A percentile compares a stretch with the other conserved stretches of the same genome.
phyloP scores from a whole-genome alignment of 805 yeast species.

The Zygosaccharomyces lentus region DNA sequence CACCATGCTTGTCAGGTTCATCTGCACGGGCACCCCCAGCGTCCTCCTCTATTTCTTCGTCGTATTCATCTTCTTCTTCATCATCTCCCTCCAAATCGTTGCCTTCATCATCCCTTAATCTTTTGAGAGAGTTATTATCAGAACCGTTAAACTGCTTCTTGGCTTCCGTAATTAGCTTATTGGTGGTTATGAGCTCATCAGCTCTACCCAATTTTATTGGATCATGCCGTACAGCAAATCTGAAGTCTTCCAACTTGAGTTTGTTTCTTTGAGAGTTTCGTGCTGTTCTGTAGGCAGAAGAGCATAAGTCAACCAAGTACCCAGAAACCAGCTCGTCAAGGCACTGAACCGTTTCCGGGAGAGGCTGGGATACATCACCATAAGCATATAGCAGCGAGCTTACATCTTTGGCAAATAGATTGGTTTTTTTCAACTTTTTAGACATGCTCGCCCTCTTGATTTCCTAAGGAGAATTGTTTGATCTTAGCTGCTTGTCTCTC shows the following conservation, averaged over 20 bases:
- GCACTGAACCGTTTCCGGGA: slow-evolving; percentile 58
- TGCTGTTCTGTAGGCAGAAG: slow-evolving; percentile 49
- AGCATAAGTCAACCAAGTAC: slow-evolving; percentile 58
- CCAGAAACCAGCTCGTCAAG: slow-evolving; percentile 64
- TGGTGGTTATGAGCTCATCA: slow-evolving; percentile 55
- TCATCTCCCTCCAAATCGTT: slow-evolving; percentile 32
- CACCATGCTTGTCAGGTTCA: slow-evolving; percentile 9
- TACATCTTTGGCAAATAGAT: slow-evolving; percentile 47
- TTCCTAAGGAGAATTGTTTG: neutral
- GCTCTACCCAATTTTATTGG: slow-evolving; percentile 65
- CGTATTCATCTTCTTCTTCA: slow-evolving; percentile 21
- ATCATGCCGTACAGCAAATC: slow-evolving; percentile 63
- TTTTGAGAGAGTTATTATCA: slow-evolving; percentile 43
- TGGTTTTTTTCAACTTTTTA: slow-evolving; percentile 39
- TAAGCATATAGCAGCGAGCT: slow-evolving; percentile 62
- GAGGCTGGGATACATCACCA: slow-evolving; percentile 68
- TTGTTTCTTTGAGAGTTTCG: slow-evolving; percentile 52
- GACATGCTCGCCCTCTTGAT: slow-evolving; percentile 23
- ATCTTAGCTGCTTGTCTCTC: neutral
- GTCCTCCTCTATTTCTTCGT: slow-evolving; percentile 12
- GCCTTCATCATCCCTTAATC: slow-evolving; percentile 25
- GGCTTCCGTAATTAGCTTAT: slow-evolving; percentile 60
- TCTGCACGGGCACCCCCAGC: slow-evolving; percentile 1
- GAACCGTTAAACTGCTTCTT: slow-evolving; percentile 62
- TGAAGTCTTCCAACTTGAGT: slow-evolving; percentile 67